Evolutionary conservation across 345 rosid species (phyloP).

Genomic region (Aquilaria sinensis): DNA sequence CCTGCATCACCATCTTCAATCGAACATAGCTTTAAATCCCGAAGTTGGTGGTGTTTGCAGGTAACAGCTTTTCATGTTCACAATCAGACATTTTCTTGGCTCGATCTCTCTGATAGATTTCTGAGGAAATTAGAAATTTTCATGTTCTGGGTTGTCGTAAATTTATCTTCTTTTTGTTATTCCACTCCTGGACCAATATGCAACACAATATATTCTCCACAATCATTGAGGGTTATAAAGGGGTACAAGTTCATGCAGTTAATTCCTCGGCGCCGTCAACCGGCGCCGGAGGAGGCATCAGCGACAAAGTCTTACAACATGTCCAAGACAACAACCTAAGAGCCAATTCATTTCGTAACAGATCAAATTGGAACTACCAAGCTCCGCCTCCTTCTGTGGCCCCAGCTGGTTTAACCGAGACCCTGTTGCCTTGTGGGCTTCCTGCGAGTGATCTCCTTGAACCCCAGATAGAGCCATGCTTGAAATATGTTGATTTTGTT

Average conservation of each 20-base stretch:
- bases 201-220: slow-evolving; percentile 72
- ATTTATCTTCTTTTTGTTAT: not conserved
- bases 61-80: slow-evolving; percentile 4
- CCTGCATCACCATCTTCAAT: slow-evolving; percentile 28
- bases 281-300: slow-evolving; percentile 34
- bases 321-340: slow-evolving; percentile 57
- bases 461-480: slow-evolving; percentile 65
- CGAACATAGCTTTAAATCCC: not conserved
- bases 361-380: slow-evolving; percentile 35
- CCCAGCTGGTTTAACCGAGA: slow-evolving; percentile 27
- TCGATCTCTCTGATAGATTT: not conserved
- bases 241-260: slow-evolving; percentile 58
- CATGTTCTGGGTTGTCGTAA: slow-evolving; percentile 9
- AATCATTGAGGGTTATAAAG: slow-evolving; percentile 83
- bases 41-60: slow-evolving; percentile 33
- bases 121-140: not conserved
- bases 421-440: slow-evolving; percentile 62
- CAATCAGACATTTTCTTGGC: slow-evolving; percentile 12
- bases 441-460: slow-evolving; percentile 70
- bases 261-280: slow-evolving; percentile 33
- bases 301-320: slow-evolving; percentile 66
- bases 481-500: slow-evolving; percentile 58
- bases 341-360: slow-evolving; percentile 44
- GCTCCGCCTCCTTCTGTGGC: slow-evolving; percentile 17
- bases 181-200: slow-evolving; percentile 34